These are phyloP conservation scores for Cystobasidiaceae sp. DNA, from an alignment of 1,284 basidiomycete genomes.

Conservation along the genomic window DNA sequence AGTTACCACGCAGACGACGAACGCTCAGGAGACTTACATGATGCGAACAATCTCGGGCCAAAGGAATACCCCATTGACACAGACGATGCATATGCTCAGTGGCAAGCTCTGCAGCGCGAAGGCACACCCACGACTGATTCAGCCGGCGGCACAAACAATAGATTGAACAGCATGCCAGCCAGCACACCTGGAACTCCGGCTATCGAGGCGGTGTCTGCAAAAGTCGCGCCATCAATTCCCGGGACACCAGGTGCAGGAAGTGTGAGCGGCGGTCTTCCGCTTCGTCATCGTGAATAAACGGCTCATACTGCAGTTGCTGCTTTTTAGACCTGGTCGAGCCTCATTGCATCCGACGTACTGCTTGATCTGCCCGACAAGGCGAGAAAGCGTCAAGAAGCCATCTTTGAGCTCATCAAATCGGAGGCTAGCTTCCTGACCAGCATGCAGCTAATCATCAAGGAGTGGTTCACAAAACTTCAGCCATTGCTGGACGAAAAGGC, in stretches of 20 bases:
- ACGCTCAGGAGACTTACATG: no score
- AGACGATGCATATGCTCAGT: slow-evolving; percentile 86
- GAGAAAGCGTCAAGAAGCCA: slow-evolving; percentile 78
- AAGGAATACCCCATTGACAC: slow-evolving; percentile 46
- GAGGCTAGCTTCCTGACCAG: slow-evolving; percentile 83
- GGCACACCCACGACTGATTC: neutral
- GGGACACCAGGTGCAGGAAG: no score
- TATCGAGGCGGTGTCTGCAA: no score
- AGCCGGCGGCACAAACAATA: neutral
- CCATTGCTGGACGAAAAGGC: slow-evolving; percentile 70
- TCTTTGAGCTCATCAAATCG: slow-evolving; percentile 86
- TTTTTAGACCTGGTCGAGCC: slow-evolving; percentile 75
- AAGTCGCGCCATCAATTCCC: no score
- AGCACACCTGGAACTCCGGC: no score
- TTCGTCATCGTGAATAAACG: no score
- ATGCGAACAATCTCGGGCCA: neutral
- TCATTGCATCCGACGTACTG: slow-evolving; percentile 75
- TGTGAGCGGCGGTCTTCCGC: no score
- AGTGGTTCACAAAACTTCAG: slow-evolving; percentile 77
- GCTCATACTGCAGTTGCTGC: no score
- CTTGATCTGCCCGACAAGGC: slow-evolving; percentile 69
- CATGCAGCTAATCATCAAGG: slow-evolving; percentile 75
- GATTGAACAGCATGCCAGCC: no score
- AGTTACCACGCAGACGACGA: neutral
- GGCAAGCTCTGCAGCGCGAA: slow-evolving; percentile 53